phyloP scores from a whole-genome alignment of 2,329 filamentous ascomycete genomes.

The Colletotrichum sp. region DNA sequence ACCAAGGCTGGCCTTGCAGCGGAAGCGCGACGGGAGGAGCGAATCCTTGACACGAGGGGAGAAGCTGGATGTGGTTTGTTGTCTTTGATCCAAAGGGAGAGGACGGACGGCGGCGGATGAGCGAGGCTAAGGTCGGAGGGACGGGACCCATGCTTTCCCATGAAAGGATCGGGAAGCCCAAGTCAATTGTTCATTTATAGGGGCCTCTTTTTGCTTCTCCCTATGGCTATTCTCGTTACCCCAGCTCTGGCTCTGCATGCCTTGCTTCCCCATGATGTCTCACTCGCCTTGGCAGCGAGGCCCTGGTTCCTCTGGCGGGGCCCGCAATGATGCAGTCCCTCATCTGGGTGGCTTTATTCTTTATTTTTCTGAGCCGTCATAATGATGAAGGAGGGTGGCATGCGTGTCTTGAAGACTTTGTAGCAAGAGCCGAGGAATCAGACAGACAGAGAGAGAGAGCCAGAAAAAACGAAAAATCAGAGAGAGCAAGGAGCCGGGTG shows the following conservation, averaged over 20 bases:
- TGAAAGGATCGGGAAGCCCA: not conserved
- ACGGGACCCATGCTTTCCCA: not conserved
- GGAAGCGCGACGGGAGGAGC: not conserved
- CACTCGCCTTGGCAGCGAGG: not conserved
- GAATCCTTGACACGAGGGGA: not conserved
- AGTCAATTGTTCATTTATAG: slow-evolving; percentile 12
- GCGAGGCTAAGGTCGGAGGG: not conserved
- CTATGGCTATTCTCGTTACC: slow-evolving; percentile 8
- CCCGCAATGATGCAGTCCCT: not conserved
- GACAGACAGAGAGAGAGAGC: not conserved
- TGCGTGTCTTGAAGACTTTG: not conserved
- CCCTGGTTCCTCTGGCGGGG: not conserved
- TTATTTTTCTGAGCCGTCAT: not conserved
- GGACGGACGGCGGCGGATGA: not conserved
- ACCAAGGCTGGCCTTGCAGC: not conserved
- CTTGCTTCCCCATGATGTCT: slow-evolving; percentile 4
- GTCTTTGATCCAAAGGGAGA: slow-evolving; percentile 13
- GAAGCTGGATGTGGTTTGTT: not conserved
- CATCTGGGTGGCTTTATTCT: not conserved
- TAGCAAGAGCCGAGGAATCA: not conserved
- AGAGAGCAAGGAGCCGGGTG: not conserved
- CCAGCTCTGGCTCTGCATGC: slow-evolving; percentile 15
- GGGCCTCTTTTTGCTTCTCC: not conserved
- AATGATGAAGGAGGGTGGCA: not conserved
- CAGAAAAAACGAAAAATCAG: not conserved